Conservation (phyloP, 2,329 filamentous ascomycete species). For the Xylaria arbuscula region DNA sequence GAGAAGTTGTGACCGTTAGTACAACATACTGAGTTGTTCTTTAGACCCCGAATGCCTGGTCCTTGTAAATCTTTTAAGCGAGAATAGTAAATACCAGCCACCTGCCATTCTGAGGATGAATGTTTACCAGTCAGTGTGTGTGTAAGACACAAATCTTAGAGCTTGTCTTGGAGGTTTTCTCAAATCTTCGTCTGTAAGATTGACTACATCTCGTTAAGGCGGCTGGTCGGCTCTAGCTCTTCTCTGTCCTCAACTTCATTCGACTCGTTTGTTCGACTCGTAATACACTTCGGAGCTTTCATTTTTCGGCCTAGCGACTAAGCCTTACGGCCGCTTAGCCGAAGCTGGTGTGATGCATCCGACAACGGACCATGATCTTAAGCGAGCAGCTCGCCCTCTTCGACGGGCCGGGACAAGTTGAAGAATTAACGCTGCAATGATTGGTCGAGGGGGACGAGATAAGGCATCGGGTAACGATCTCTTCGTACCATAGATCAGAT, state of each 20-base stretch:
- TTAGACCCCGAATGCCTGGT: slow-evolving; percentile 4
- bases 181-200: slow-evolving; percentile 37
- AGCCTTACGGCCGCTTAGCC: slow-evolving; percentile 36
- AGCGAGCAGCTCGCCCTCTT: slow-evolving; percentile 64
- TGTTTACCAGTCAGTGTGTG: too few relatives aligned
- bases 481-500: slow-evolving; percentile 68
- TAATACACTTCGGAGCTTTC: slow-evolving; percentile 39
- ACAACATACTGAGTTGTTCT: not conserved
- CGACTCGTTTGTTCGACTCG: slow-evolving; percentile 36
- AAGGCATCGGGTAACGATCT: slow-evolving; percentile 34
- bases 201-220: slow-evolving; percentile 42
- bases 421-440: slow-evolving; percentile 63
- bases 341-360: slow-evolving; percentile 52
- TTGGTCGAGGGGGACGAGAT: slow-evolving; percentile 49
- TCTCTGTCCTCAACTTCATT: slow-evolving; percentile 39
- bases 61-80: slow-evolving; percentile 10
- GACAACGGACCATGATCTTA: slow-evolving; percentile 50
- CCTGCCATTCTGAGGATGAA: slow-evolving; percentile 14
- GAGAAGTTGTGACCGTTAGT: slow-evolving; percentile 9
- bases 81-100: slow-evolving; percentile 17
- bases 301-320: slow-evolving; percentile 38
- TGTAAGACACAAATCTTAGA: slow-evolving; percentile 23
- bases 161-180: slow-evolving; percentile 31
- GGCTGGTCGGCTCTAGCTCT: slow-evolving; percentile 37
- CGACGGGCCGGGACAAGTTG: slow-evolving; percentile 57